Evolutionary conservation across 1,284 basidiomycete genomes (phyloP).

Genomic region (Somion occarium): DNA sequence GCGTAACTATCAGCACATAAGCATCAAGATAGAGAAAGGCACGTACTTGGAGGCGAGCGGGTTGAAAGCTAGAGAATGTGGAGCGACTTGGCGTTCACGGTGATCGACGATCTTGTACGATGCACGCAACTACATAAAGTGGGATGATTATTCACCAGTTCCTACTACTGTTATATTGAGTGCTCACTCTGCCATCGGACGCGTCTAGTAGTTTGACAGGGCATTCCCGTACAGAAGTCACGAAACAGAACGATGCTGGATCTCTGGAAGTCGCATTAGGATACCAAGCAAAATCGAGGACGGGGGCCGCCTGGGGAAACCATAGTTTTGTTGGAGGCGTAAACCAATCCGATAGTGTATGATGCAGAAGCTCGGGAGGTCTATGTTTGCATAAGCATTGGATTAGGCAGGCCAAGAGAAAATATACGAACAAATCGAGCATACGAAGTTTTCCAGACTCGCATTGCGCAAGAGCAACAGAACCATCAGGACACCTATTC

Average conservation of each 20-base stretch:
- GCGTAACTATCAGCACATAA: background rate
- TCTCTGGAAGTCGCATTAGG: conserved; percentile 59
- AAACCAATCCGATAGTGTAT: background rate
- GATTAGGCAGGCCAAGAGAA: background rate
- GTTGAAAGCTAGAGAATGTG: conserved; percentile 80
- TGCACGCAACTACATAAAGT: conserved; percentile 72
- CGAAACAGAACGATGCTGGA: conserved; percentile 73
- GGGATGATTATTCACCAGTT: conserved; percentile 7
- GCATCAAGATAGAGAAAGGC: background rate
- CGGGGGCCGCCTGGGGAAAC: conserved; percentile 30
- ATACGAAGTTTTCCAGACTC: conserved; percentile 55
- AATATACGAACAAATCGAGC: conserved; percentile 33
- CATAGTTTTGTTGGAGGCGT: conserved; percentile 4
- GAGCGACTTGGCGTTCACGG: conserved; percentile 81
- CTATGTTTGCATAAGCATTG: background rate
- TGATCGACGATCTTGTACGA: conserved; percentile 91
- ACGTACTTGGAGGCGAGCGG: conserved; percentile 59
- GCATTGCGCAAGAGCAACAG: conserved; percentile 50
- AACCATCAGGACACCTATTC: conserved; percentile 65
- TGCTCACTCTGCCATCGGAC: conserved; percentile 64
- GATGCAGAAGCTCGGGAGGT: background rate
- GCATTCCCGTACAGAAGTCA: conserved; percentile 74
- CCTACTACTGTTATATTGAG: background rate
- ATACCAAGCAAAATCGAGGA: conserved; percentile 80
- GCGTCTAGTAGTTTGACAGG: conserved; percentile 83